A percentile compares a stretch with the other conserved stretches of the same genome.
Evolutionary conservation across 2,329 filamentous ascomycete species (phyloP).

Genomic region (Hymenoscyphus linearis): DNA sequence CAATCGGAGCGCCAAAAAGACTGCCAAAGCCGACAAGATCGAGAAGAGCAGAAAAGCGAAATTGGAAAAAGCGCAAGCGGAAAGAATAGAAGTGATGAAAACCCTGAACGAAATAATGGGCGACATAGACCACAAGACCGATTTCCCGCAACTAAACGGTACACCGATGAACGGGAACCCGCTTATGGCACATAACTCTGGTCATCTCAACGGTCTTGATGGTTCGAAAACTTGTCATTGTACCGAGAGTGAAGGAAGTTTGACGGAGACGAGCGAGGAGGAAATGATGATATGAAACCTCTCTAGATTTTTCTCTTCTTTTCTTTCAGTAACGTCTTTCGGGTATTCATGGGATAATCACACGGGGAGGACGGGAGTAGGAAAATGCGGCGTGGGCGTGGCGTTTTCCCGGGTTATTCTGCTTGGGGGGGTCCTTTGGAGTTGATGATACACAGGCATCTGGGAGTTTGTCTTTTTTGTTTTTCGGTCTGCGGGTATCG

Average conservation of each 20-base stretch:
- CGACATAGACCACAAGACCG: neutral
- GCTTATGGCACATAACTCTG: too few relatives aligned
- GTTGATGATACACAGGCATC: constrained; percentile 3
- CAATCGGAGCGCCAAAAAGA: constrained; percentile 23
- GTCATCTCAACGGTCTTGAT: neutral
- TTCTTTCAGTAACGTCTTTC: neutral
- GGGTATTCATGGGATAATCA: constrained; percentile 2
- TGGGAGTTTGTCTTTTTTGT: neutral
- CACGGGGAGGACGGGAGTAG: neutral
- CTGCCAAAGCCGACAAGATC: constrained; percentile 18
- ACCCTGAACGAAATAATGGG: constrained; percentile 1
- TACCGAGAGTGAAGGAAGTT: constrained; percentile 16
- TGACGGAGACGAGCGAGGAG: constrained; percentile 24
- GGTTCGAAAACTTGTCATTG: neutral
- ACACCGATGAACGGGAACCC: neutral
- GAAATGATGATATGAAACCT: constrained; percentile 20
- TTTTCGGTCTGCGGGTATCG: neutral
- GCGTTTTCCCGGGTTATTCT: neutral
- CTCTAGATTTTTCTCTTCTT: neutral
- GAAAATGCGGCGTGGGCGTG: neutral
- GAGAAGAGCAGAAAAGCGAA: constrained; percentile 7
- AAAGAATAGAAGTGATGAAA: neutral
- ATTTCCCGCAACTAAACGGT: neutral
- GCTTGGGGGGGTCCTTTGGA: neutral
- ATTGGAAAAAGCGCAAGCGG: neutral